phyloP scores from a whole-genome alignment of 2,329 filamentous ascomycete genomes.

The Aureobasidium sp. region DNA sequence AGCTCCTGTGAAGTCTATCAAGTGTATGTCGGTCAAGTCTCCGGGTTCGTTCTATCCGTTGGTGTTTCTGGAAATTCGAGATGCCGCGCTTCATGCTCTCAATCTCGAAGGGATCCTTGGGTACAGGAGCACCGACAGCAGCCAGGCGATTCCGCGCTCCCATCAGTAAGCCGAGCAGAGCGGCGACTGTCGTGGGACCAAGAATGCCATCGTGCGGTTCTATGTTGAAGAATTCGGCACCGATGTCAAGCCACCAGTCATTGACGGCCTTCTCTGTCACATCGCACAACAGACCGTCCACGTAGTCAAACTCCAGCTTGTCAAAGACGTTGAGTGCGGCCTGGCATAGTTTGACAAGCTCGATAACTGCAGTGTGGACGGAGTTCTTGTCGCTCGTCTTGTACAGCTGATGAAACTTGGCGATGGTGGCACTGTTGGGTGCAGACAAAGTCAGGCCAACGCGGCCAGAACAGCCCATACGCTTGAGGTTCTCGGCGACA shows the following conservation, averaged over 20 bases:
- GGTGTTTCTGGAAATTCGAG: conserved; percentile 79
- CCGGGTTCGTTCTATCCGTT: conserved; percentile 71
- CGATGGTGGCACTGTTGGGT: conserved; percentile 72
- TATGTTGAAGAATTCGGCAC: conserved; percentile 82
- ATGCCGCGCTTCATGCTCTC: conserved; percentile 76
- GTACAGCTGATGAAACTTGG: conserved; percentile 89
- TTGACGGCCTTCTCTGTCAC: conserved; percentile 82
- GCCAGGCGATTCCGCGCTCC: conserved; percentile 85
- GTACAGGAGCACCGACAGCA: conserved; percentile 73
- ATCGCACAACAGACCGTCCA: conserved; percentile 88
- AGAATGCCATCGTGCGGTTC: conserved; percentile 90
- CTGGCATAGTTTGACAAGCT: conserved; percentile 87
- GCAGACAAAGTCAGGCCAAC: conserved; percentile 74
- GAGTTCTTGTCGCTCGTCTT: conserved; percentile 76
- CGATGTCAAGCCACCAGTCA: conserved; percentile 95
- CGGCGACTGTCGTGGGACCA: conserved; percentile 84
- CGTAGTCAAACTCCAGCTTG: conserved; percentile 79
- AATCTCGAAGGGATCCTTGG: conserved; percentile 88
- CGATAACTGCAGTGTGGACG: conserved; percentile 70
- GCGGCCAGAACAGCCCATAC: conserved; percentile 83
- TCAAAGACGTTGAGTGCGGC: conserved; percentile 81
- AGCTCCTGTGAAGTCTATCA: conserved; percentile 70
- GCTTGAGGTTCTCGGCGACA: conserved; percentile 89
- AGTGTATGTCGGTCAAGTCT: conserved; percentile 78
- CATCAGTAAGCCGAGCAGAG: conserved; percentile 77